Base-by-base conservation (phyloP, 2,329 filamentous ascomycete species). In the Aspergillus terreus region DNA sequence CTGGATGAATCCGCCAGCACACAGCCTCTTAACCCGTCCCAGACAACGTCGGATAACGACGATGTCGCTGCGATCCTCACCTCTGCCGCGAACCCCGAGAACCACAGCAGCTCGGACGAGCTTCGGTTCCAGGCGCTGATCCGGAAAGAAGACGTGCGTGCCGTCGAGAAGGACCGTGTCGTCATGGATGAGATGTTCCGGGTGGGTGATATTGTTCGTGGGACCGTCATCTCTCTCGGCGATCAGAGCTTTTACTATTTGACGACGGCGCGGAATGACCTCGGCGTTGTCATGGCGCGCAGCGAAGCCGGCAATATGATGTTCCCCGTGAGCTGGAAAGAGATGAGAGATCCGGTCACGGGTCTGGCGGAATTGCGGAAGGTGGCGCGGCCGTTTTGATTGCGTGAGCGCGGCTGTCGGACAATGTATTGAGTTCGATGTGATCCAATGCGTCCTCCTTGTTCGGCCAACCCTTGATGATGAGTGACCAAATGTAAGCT, bases 201-300 rank as follows among this genome's bases (percentile, higher is more conserved):
- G 58, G 92, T 95, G 0, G 94, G 94, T 0, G 94, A 99, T 75
- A 84, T 97, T 58, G 89, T 99, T 47, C 78, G 90, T 46, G 94
- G 90, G 4, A 82, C 86, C 50, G 91, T 99, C 64, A 94, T 95
- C 52, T 94, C 88, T 6, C 74, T 97, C 12, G 94, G 94, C 35
- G 94, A 99, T 68, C 92, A 97, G 74, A 85, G 88, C 46, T 95
- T 90, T 64, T 99, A 97, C 70, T 99, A 96, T 70, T 80, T 95
- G n/a, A 88, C 86, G 23, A 99, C 94, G 1, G 90, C 91, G 25
- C 84, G 84, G 60, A 97, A 99, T 71, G 88, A 95, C 68, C 78
- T 95, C 38, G 94, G 94, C 2, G 92, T 97, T 52, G 88, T 99
- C 36, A 89, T 97, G 84, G 94, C 92, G 9, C 86, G 83, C 61